Conservation (phyloP, 257 asterid species). For the Lycium ferocissimum region DNA sequence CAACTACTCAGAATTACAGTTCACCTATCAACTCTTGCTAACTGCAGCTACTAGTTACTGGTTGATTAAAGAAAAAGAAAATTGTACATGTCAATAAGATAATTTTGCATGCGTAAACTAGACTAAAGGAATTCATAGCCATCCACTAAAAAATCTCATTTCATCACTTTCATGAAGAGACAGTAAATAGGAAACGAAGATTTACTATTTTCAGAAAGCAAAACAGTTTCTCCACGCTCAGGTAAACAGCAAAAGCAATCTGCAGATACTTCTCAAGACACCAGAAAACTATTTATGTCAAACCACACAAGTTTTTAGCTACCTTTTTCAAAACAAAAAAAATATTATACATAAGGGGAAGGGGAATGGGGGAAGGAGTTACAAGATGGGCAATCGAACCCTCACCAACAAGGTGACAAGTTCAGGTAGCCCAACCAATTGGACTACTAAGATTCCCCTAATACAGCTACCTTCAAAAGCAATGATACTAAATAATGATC, state of each 20-base stretch:
- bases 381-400: not conserved
- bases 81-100: not conserved
- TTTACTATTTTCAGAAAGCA: not conserved
- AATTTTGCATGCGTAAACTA: not conserved
- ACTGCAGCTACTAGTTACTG: not conserved
- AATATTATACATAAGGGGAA: not conserved
- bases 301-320: not conserved
- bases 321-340: not conserved
- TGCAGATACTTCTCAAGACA: not conserved
- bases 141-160: not conserved
- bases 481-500: no score
- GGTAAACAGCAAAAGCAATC: not conserved
- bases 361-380: not conserved
- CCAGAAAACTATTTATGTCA: slow-evolving; percentile 1
- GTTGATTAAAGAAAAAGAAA: no score
- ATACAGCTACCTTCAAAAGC: no score
- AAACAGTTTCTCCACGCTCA: not conserved
- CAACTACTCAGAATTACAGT: not conserved
- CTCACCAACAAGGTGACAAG: not conserved
- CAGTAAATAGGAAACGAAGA: not conserved
- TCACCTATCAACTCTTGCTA: not conserved
- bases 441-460: not conserved
- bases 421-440: no score
- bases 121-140: not conserved
- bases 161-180: not conserved